Percentiles rank a stretch among this genome's conserved stretches.
Evolutionary conservation across 768 basidiomycete genomes (phyloP).

Genomic region (Butyriboletus loyo): DNA sequence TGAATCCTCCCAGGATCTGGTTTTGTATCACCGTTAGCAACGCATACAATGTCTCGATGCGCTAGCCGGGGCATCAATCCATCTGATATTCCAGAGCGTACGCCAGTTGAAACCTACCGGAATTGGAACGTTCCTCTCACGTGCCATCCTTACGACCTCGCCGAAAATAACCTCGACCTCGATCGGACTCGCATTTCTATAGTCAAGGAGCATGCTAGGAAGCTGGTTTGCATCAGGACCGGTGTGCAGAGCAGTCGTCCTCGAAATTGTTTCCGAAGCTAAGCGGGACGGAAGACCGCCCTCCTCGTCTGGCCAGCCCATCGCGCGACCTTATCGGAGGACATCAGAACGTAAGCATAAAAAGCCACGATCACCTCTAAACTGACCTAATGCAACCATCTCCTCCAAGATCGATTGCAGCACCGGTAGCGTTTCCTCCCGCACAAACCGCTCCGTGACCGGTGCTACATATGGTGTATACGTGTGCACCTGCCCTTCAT

Average conservation of each 20-base stretch:
- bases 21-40: constrained; percentile 60
- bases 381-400: constrained; percentile 40
- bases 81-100: background rate
- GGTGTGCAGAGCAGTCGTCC: constrained; percentile 38
- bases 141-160: constrained; percentile 36
- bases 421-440: constrained; percentile 43
- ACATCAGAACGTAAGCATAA: background rate
- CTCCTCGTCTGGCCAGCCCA: constrained; percentile 41
- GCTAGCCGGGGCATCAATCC: constrained; percentile 31
- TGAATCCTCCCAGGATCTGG: constrained; percentile 45
- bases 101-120: constrained; percentile 4
- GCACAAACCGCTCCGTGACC: constrained; percentile 40
- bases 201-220: constrained; percentile 64
- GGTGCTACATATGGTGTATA: constrained; percentile 42
- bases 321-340: constrained; percentile 12
- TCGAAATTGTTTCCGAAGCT: constrained; percentile 37
- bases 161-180: constrained; percentile 69
- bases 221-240: constrained; percentile 44
- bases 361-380: background rate
- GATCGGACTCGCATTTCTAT: constrained; percentile 47
- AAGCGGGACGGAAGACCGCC: constrained; percentile 47
- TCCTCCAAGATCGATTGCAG: constrained; percentile 47
- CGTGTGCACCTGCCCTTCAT: constrained; percentile 24
- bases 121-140: constrained; percentile 14
- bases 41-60: constrained; percentile 61